A percentile compares a stretch with the other conserved stretches of the same genome.
Evolutionary conservation across 1,284 basidiomycete genomes (phyloP).

Genomic region (Cryptococcus sp.): DNA sequence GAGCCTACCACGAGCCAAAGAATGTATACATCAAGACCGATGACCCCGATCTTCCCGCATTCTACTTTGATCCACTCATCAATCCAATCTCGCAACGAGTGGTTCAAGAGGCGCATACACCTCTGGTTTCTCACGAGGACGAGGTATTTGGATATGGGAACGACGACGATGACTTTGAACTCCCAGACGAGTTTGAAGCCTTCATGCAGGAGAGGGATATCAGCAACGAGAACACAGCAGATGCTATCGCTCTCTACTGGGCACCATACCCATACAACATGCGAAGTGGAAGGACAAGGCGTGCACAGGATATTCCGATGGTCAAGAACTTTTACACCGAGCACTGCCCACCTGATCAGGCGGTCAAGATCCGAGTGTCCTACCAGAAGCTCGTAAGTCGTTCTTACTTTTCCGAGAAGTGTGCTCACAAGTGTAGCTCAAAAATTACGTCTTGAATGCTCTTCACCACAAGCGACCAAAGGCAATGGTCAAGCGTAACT

Average conservation of each 20-base stretch:
- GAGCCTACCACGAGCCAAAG: conserved; percentile 89
- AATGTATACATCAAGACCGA: conserved; percentile 99
- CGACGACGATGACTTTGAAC: conserved; percentile 78
- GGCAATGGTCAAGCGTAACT: conserved; percentile 95
- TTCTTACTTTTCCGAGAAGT: neutral
- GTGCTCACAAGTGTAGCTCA: conserved; percentile 61
- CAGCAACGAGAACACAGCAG: conserved; percentile 88
- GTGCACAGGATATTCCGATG: conserved; percentile 91
- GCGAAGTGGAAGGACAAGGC: conserved; percentile 84
- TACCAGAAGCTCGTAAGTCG: conserved; percentile 80
- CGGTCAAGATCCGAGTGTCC: conserved; percentile 97
- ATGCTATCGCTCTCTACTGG: conserved; percentile 98
- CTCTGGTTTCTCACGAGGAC: conserved; percentile 84
- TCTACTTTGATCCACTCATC: conserved; percentile 98
- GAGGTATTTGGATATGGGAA: conserved; percentile 77
- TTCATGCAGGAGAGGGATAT: conserved; percentile 79
- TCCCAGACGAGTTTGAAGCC: conserved; percentile 75
- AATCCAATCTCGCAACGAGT: conserved; percentile 91
- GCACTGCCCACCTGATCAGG: conserved; percentile 92
- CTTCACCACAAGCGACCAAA: conserved; percentile 85
- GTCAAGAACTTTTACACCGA: conserved; percentile 98
- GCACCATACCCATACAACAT: conserved; percentile 93
- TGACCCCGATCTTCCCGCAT: conserved; percentile 97
- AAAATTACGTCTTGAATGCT: conserved; percentile 93
- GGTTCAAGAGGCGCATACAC: conserved; percentile 73